These are phyloP conservation scores for Lichtheimia ramosa DNA, from an alignment of 371 early-diverging fungal species.

Conservation along the genomic window DNA sequence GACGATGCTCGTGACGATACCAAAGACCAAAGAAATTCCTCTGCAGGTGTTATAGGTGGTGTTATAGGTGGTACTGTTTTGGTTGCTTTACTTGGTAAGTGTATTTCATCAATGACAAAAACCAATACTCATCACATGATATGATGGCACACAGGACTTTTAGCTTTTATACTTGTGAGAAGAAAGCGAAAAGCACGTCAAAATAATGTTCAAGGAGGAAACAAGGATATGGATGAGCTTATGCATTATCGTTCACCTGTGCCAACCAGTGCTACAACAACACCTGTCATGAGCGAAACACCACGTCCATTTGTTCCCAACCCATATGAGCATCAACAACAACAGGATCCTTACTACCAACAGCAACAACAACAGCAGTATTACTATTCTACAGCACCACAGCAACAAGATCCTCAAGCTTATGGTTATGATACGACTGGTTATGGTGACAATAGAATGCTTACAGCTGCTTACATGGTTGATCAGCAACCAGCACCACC, in stretches of 20 bases:
- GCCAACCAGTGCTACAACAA: constrained; percentile 3
- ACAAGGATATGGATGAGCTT: constrained; percentile 2
- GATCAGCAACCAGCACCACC: background rate
- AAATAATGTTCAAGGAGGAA: background rate
- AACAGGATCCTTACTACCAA: background rate
- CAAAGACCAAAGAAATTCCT: background rate
- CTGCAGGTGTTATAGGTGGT: constrained; percentile 6
- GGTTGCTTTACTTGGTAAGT: constrained; percentile 8
- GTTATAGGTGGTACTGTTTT: constrained; percentile 8
- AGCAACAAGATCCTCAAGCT: background rate
- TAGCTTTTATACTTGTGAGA: constrained; percentile 7
- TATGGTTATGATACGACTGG: background rate
- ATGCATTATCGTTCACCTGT: constrained; percentile 9
- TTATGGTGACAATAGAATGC: constrained; percentile 1
- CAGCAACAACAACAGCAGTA: background rate
- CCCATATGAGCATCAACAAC: background rate
- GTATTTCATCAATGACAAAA: background rate
- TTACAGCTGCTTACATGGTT: constrained; percentile 7
- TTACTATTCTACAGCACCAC: constrained; percentile 1
- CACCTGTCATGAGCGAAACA: constrained; percentile 3
- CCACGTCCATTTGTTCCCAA: background rate
- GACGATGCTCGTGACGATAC: background rate
- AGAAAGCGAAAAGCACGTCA: background rate
- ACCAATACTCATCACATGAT: background rate
- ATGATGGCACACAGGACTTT: background rate